Percentiles rank a stretch among this genome's conserved stretches.
These are phyloP conservation scores for Penicillium waksmanii DNA, from an alignment of 495 filamentous ascomycete genomes.

Conservation along the genomic window DNA sequence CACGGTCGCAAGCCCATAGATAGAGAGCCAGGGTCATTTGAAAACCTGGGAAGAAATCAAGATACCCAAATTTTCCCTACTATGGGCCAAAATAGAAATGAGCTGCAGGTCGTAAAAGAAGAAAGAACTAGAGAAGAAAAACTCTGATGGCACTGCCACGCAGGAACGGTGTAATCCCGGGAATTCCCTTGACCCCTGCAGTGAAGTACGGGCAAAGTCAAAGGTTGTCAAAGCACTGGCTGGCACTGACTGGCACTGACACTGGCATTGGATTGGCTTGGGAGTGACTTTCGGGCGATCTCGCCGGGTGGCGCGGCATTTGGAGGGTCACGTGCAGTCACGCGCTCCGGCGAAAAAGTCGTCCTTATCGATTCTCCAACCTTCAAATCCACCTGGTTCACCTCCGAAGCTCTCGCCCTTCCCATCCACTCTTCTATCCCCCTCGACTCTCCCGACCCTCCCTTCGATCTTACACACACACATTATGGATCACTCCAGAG, in stretches of 20 bases:
- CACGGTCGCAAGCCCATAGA: not conserved
- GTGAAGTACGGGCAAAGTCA: not conserved
- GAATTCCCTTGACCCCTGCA: not conserved
- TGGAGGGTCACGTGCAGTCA: not conserved
- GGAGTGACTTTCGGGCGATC: not conserved
- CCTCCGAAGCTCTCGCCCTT: constrained; percentile 9
- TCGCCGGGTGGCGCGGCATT: constrained; percentile 5
- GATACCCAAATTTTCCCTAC: not conserved
- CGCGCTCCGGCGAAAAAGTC: constrained; percentile 3
- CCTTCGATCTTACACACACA: constrained; percentile 22
- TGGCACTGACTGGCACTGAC: too few species aligned
- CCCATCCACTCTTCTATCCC: constrained; percentile 7
- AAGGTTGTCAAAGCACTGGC: not conserved
- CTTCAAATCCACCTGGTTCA: not conserved
- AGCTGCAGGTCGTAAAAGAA: not conserved
- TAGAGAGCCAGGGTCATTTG: not conserved
- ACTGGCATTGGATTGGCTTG: too few species aligned
- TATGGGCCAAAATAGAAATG: not conserved
- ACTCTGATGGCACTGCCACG: constrained; percentile 6
- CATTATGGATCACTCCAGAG: constrained; percentile 89
- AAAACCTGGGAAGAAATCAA: not conserved
- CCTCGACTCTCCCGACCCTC: constrained; percentile 4
- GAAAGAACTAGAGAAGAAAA: not conserved
- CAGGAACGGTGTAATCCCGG: not conserved
- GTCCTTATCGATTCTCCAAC: constrained; percentile 2